Evolutionary conservation across 2,329 filamentous ascomycete species (phyloP), one percentile per base, ranked within the genome.

Genomic region (Penicillium vulpinum): DNA sequence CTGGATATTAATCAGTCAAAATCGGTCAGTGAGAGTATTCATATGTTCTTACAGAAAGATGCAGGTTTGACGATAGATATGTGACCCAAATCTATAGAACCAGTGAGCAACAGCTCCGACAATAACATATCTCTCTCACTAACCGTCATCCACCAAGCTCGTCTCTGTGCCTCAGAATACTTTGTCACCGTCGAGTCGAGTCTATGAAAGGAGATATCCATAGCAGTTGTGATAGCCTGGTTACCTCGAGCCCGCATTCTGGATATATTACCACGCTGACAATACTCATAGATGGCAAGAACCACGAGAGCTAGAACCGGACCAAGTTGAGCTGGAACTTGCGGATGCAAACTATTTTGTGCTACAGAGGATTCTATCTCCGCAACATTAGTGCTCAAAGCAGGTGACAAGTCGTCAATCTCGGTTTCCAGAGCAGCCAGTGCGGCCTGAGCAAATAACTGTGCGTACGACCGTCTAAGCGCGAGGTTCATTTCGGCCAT

Each of bases 91-190:
- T 62, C 65, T 67, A 18, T 22, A 13, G 16, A 9, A 13, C 2
- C 5, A 24, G 28, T 56, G 56, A 60, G 57, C 31, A 41, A 18
- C 11, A 24, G 8, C 4, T 29, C 9, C 24, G 11, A 13, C 7
- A 54, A n/a, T 35, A 15, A n/a, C 2, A 21, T 13, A 9, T 9
- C 33, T 39, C 15, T 46, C 7, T 0, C 4, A 61, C 67, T 35
- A 16, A 70, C 67, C 11, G 62, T 63, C 49, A 63, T 66, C 67
- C 67, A 70, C 67, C 67, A 70, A 15, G 59, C 56, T 18, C 66
- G 60, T 22, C 61, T 57, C 48, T 67, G 62, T 9, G 64, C 64
- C 24, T 68, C 65, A 1, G 60, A 61, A 33, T 51, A 58, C 16
- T 46, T 52, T 11, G 53, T 52, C 13, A 24, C 36, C 2, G 46